Percentiles rank a stretch among this genome's conserved stretches.
Conservation (phyloP, 108 stramenopile species). For the Cyclostephanos tholiformis region DNA sequence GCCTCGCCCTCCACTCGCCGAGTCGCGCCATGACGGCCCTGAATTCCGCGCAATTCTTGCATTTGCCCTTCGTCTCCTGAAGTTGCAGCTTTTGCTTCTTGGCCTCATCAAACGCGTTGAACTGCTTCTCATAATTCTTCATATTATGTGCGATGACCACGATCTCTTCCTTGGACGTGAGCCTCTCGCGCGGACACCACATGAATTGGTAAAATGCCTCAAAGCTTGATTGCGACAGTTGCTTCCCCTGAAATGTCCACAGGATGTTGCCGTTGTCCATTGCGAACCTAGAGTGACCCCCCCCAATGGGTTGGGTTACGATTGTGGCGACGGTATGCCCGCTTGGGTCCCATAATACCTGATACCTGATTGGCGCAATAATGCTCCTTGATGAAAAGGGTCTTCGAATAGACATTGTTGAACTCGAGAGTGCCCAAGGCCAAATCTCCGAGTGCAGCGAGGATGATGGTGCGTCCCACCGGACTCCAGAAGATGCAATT, state of each 20-base stretch:
- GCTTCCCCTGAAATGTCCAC: constrained; percentile 96
- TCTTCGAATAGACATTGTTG: constrained; percentile 91
- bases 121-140: constrained; percentile 96
- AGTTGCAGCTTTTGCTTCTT: constrained; percentile 72
- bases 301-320: constrained; percentile 91
- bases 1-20: constrained; percentile 57
- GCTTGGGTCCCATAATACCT: constrained; percentile 95
- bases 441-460: constrained; percentile 91
- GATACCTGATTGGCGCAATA: constrained; percentile 93
- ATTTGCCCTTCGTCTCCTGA: constrained; percentile 89
- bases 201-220: constrained; percentile 95
- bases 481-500: constrained; percentile 96
- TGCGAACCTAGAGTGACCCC: constrained; percentile 93
- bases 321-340: constrained; percentile 90
- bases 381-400: constrained; percentile 86
- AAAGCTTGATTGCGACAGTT: constrained; percentile 81
- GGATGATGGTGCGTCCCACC: constrained; percentile 83
- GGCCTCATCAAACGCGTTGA: constrained; percentile 94
- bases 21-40: constrained; percentile 69
- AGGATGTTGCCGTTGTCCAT: constrained; percentile 97
- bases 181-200: constrained; percentile 92
- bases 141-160: constrained; percentile 88
- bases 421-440: constrained; percentile 90
- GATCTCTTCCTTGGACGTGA: constrained; percentile 82
- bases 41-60: constrained; percentile 65